phyloP scores from a whole-genome alignment of 306 rosid species.

The Quillaja saponaria region DNA sequence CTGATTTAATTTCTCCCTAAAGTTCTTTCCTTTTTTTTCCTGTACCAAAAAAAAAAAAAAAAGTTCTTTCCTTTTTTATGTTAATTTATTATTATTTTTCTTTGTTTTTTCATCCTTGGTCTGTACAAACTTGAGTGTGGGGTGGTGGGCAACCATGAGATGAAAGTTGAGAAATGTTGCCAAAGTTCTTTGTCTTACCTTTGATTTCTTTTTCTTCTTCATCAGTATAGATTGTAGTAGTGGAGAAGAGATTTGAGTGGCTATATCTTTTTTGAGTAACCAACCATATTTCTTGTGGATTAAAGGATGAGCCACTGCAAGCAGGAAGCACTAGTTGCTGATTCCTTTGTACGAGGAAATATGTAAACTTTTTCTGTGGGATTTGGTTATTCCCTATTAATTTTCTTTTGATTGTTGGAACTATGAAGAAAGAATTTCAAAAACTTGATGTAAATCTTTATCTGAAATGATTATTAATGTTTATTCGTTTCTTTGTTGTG shows the following conservation, averaged over 20 bases:
- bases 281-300: constrained; percentile 29
- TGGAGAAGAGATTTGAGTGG: constrained; percentile 32
- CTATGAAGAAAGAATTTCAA: neutral
- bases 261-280: constrained; percentile 27
- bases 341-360: constrained; percentile 6
- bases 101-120: constrained; percentile 34
- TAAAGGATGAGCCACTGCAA: constrained; percentile 24
- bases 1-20: constrained; percentile 40
- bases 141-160: constrained; percentile 42
- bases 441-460: neutral
- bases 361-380: neutral
- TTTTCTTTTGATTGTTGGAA: constrained; percentile 3
- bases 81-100: constrained; percentile 16
- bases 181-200: constrained; percentile 33
- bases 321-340: neutral
- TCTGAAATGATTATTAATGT: neutral
- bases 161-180: constrained; percentile 37
- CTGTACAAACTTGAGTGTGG: constrained; percentile 50
- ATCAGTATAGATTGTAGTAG: constrained; percentile 19
- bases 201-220: constrained; percentile 10
- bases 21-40: neutral
- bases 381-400: constrained; percentile 17
- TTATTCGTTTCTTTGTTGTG: neutral
- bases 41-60: neutral
- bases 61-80: constrained; percentile 13